Evolutionary conservation across 2,329 filamentous ascomycete species (phyloP).

Genomic region (Cladosporium velox): DNA sequence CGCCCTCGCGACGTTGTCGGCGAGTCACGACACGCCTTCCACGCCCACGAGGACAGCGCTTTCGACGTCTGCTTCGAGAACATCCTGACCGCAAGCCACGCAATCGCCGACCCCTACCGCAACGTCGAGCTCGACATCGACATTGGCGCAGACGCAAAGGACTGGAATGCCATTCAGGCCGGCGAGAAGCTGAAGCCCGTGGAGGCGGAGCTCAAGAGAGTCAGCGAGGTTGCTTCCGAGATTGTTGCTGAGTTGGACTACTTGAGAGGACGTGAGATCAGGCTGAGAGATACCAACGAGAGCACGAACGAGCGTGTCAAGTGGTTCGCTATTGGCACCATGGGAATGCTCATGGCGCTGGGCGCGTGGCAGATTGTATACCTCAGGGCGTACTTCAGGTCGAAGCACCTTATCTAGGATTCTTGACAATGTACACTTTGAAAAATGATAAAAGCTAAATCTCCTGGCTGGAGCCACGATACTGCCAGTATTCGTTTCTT

Average conservation of each 20-base stretch:
- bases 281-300: constrained; percentile 97
- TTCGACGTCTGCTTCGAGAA: constrained; percentile 31
- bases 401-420: constrained; percentile 55
- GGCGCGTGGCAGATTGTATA: constrained; percentile 98
- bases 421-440: constrained; percentile 6
- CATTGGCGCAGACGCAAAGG: constrained; percentile 94
- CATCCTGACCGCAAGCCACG: constrained; percentile 54
- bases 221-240: constrained; percentile 87
- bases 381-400: constrained; percentile 94
- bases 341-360: constrained; percentile 83
- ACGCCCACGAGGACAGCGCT: constrained; percentile 77
- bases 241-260: constrained; percentile 97
- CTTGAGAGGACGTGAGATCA: constrained; percentile 84
- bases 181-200: constrained; percentile 95
- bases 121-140: constrained; percentile 91
- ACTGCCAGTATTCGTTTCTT: neutral
- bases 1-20: constrained; percentile 87
- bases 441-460: neutral
- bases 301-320: constrained; percentile 98
- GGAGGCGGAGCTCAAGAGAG: constrained; percentile 88
- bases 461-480: neutral
- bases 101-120: constrained; percentile 58
- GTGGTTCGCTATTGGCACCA: constrained; percentile 95
- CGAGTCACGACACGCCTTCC: constrained; percentile 92
- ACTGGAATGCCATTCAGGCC: constrained; percentile 95